phyloP scores from a whole-genome alignment of 495 filamentous ascomycete species.

The Aspergillus avenaceus region DNA sequence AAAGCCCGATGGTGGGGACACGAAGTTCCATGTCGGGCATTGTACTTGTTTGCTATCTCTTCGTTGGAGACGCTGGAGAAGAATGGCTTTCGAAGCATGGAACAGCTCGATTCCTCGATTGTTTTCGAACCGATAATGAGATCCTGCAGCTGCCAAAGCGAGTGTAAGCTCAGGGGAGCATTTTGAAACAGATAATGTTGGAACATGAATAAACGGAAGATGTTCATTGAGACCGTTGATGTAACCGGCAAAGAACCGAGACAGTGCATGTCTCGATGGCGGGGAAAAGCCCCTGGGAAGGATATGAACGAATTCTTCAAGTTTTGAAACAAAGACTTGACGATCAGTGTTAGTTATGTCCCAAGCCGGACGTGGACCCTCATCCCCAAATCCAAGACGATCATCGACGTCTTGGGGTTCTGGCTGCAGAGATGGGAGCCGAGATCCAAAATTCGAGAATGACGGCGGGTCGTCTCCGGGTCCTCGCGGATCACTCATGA shows the following conservation, averaged over 20 bases:
- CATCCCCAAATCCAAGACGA: constrained; percentile 41
- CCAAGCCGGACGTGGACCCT: constrained; percentile 51
- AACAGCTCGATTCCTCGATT: constrained; percentile 64
- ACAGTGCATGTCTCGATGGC: constrained; percentile 42
- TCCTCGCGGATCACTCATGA: constrained; percentile 34
- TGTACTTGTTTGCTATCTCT: constrained; percentile 43
- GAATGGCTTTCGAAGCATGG: constrained; percentile 54
- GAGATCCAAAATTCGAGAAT: constrained; percentile 63
- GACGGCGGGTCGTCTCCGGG: constrained; percentile 42
- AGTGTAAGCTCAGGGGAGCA: constrained; percentile 44
- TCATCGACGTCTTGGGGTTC: constrained; percentile 58
- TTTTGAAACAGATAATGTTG: constrained; percentile 43
- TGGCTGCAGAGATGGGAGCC: constrained; percentile 64
- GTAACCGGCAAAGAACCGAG: constrained; percentile 47
- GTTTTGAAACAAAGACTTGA: constrained; percentile 54
- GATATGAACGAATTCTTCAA: constrained; percentile 62
- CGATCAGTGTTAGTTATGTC: constrained; percentile 63
- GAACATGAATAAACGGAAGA: constrained; percentile 47
- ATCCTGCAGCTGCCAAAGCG: constrained; percentile 45
- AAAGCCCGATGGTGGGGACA: constrained; percentile 34
- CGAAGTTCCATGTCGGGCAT: constrained; percentile 40
- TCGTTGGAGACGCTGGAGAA: constrained; percentile 44
- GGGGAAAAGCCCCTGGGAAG: constrained; percentile 65
- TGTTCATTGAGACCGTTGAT: constrained; percentile 47
- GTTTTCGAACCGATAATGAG: constrained; percentile 60